Base-by-base conservation (phyloP, 2,329 filamentous ascomycete species). In the Neodidymelliopsis sp. region DNA sequence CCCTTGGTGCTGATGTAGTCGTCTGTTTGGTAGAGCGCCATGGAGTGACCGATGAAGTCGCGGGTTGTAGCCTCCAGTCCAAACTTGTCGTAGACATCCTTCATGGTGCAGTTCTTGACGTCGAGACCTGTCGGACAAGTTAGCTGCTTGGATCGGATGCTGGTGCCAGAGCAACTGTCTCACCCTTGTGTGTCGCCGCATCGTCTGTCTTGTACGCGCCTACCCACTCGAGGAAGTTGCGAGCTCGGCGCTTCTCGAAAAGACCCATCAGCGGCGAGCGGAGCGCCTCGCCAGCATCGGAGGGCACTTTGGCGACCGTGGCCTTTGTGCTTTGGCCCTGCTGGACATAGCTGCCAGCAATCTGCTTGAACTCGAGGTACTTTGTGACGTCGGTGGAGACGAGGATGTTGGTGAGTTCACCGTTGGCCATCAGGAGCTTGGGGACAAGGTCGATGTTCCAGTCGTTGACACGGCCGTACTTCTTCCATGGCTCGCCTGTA, bases 391-490 rank as follows among this genome's bases (percentile, higher is more conserved):
- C 91, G 77, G 93, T 97, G 40, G 92, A 96, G 57, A 97, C 91
- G 71, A 99, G 86, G 70, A 99, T 97, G 79, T 97, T 97, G 74
- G 93, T 97, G 72, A 99, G 82, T 79, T 99, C 93, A 75, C 94
- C 94, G 57, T 95, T 96, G 53, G 93, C 91, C 92, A 99, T 97
- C 75, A 99, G 85, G 69, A 99, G 87, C 83, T 99, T 99, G 63
- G 94, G 93, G 37, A 99, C 92, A 54, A 99, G 84, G 74, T 99
- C 95, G 76, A 99, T 95, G 82, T 97, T 97, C 94, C 94, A 99
- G 83, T 97, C 93, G 79, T 97, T 97, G 73, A 87, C 81, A 53
- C 94, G 89, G 66, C 93, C 93, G 75, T 97, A 97, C 77, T 96
- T 92, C 82, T 95, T 93, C 94, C 94, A 97, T 61, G 93, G 92